A percentile compares a stretch with the other conserved stretches of the same genome.
phyloP scores from a whole-genome alignment of 2,329 filamentous ascomycete genomes.

The Ascochyta koolunga region DNA sequence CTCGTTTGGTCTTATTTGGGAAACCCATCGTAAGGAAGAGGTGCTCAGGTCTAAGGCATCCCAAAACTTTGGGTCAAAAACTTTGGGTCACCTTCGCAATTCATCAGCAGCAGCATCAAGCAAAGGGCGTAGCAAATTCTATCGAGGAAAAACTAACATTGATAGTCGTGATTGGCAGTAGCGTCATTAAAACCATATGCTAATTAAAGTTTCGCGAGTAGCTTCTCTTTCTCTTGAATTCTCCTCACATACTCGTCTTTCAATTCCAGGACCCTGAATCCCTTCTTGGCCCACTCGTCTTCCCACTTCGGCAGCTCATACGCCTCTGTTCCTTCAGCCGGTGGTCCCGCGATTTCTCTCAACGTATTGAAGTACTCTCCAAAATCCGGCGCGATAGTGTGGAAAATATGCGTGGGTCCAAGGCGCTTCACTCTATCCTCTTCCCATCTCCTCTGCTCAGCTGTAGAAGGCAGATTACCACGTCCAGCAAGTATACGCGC shows the following conservation, averaged over 20 bases:
- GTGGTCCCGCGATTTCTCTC: conserved; percentile 32
- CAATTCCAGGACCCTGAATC: conserved; percentile 5
- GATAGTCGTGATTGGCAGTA: too few species aligned
- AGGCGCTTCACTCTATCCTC: conserved; percentile 60
- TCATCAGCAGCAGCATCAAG: background rate
- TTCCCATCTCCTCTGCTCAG: conserved; percentile 64
- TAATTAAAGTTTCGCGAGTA: background rate
- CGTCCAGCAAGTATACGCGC: conserved; percentile 64
- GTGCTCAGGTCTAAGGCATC: too few species aligned
- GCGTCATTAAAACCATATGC: too few species aligned
- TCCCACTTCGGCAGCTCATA: conserved; percentile 9
- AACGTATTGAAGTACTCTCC: conserved; percentile 68
- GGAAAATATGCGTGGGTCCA: conserved; percentile 56
- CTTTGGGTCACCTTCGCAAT: background rate
- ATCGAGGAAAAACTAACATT: background rate
- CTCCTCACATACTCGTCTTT: conserved; percentile 11
- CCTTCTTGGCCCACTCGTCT: conserved; percentile 5
- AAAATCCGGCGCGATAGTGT: conserved; percentile 66
- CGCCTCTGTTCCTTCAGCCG: conserved; percentile 3
- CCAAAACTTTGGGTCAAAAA: background rate
- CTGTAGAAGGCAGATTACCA: conserved; percentile 55
- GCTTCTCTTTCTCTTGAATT: background rate
- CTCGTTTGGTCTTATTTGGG: too few species aligned
- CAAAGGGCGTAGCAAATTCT: background rate
- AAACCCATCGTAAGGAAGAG: too few species aligned